Base-by-base conservation (phyloP, 306 rosid species). In the Prosopis cineraria region DNA sequence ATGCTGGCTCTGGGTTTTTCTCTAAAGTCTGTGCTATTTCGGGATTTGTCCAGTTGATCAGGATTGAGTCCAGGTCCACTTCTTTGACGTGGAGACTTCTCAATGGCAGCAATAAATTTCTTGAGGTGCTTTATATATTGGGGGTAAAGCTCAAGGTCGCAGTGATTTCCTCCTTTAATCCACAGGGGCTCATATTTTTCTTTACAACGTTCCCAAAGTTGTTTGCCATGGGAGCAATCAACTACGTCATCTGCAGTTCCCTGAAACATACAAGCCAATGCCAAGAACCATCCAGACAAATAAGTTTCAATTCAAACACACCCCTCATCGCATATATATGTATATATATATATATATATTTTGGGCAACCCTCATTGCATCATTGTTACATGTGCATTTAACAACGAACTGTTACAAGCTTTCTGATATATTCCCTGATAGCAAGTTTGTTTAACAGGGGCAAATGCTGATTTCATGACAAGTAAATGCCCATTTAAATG, bases 101-200 rank as follows among this genome's bases (percentile, higher is more conserved):
- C 95, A 25, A 95, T 81, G 45, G 88, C 89, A 4, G 63, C 77
- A 31, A 91, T 82, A 55, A 95, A 95, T 86, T 91, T 95, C 88
- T 87, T 95, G 81, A 95, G 92, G 86, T 95, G 98, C 76, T 84
- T 90, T 86, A 92, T 89, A 82, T 90, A 95, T 75, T 92, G 91
- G 13, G 98, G 98, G 84, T 68, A 92, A 37, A 87, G 91, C 77
- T 95, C 98, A 76, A 95, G 87, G 86, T 91, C 92, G 79, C 98
- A 92, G 79, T 95, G 98, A 73, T 89, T 89, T 82, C 98, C 98
- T 79, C 97, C 98, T 78, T 87, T 89, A 66, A 95, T 83, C 98
- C 98, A 95, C n/a, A 95, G 74, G 6, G 98, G 98, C 72, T 95
- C 98, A 36, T 95, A 92, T 83, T 95, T 95, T 79, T 92, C 93